Percentiles rank a stretch among this genome's conserved stretches.
Conservation (phyloP, 2,329 filamentous ascomycete species). For the Cladosporium sp. region DNA sequence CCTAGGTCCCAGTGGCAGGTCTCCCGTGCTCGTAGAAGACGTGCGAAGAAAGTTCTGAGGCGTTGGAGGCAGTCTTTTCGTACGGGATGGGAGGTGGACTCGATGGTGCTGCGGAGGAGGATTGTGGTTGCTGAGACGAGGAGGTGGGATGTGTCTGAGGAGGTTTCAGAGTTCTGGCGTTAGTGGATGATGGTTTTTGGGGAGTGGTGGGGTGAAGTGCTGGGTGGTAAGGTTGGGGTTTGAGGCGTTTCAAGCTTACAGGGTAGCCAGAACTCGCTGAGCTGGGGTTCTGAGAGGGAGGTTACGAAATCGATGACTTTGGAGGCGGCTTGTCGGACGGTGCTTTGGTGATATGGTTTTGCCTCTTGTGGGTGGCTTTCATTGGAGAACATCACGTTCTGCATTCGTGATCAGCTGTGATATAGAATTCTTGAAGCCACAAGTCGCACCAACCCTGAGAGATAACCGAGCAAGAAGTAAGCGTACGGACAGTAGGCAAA, state of each 20-base stretch:
- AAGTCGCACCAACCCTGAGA: slow-evolving; percentile 13
- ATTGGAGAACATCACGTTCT: neutral
- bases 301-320: slow-evolving; percentile 49
- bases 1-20: slow-evolving; percentile 50
- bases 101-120: slow-evolving; percentile 48
- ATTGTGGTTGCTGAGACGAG: slow-evolving; percentile 51
- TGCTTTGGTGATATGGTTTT: slow-evolving; percentile 34
- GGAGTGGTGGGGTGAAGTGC: too few species aligned
- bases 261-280: slow-evolving; percentile 50
- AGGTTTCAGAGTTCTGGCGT: neutral
- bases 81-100: slow-evolving; percentile 46
- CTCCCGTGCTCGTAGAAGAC: slow-evolving; percentile 39
- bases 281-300: slow-evolving; percentile 43
- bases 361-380: slow-evolving; percentile 17
- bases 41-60: too few species aligned
- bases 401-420: too few species aligned
- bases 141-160: slow-evolving; percentile 47
- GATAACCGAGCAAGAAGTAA: slow-evolving; percentile 33
- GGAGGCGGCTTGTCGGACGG: slow-evolving; percentile 47
- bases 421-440: too few species aligned
- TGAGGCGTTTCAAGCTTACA: too few species aligned
- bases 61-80: too few species aligned
- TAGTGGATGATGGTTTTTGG: too few species aligned
- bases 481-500: slow-evolving; percentile 24
- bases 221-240: too few species aligned